Conservation (phyloP, 2,329 filamentous ascomycete genomes). For the Calonectria pauciramosa region DNA sequence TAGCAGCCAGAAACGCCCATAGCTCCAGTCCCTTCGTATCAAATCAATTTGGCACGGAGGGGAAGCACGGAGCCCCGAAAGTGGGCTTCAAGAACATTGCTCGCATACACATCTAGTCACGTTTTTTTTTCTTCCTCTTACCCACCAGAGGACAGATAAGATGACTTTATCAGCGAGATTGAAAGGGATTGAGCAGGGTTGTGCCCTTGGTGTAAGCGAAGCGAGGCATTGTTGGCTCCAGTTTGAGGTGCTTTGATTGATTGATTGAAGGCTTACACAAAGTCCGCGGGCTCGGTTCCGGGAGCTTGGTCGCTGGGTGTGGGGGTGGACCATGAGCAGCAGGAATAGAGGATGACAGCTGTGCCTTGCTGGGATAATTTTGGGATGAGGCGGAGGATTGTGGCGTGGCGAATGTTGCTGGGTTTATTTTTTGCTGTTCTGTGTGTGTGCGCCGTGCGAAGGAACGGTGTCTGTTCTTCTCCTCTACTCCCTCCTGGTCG, state of each 20-base stretch:
- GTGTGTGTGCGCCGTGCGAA: background rate
- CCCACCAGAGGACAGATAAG: constrained; percentile 11
- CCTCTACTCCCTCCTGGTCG: background rate
- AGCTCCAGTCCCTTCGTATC: constrained; percentile 29
- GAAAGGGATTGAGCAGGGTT: constrained; percentile 23
- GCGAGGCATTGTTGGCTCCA: constrained; percentile 16
- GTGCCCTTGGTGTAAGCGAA: constrained; percentile 19
- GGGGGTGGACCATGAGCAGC: constrained; percentile 43
- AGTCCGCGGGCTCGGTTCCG: constrained; percentile 40
- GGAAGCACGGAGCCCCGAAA: constrained; percentile 22
- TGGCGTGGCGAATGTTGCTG: constrained; percentile 27
- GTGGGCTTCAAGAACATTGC: constrained; percentile 39
- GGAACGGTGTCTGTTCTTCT: background rate
- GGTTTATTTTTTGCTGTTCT: background rate
- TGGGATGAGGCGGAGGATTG: constrained; percentile 30
- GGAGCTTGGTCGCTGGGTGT: constrained; percentile 41
- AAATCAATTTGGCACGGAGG: constrained; percentile 38
- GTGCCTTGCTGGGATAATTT: constrained; percentile 35
- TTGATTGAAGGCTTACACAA: constrained; percentile 19
- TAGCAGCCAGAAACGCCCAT: background rate
- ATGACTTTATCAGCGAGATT: constrained; percentile 29
- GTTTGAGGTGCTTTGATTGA: constrained; percentile 1
- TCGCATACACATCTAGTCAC: constrained; percentile 45
- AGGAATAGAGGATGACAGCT: constrained; percentile 37
- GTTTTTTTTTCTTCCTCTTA: constrained; percentile 33